A percentile compares a stretch with the other conserved stretches of the same genome.
phyloP scores from a whole-genome alignment of 257 asterid genomes.

The Solanum megistacrolobum region DNA sequence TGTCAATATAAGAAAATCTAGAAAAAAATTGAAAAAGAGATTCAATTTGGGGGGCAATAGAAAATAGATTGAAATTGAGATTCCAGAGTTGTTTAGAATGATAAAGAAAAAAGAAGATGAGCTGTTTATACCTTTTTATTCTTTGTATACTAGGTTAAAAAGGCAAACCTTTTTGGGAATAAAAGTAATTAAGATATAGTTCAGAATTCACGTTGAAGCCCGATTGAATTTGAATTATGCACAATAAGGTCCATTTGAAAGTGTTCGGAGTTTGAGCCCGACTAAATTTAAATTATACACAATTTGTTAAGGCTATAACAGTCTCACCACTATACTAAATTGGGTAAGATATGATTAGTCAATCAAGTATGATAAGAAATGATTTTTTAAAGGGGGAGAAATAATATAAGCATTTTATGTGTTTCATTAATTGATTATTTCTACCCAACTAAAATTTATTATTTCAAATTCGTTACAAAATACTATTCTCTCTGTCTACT shows the following conservation, averaged over 20 bases:
- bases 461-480: not conserved
- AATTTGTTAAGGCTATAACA: too few species aligned
- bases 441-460: not conserved
- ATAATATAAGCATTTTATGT: not conserved
- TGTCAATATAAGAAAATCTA: not conserved
- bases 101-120: not conserved
- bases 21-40: not conserved
- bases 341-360: too few species aligned
- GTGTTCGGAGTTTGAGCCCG: too few species aligned
- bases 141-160: not conserved
- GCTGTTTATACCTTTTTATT: not conserved
- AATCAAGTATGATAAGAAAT: not conserved
- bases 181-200: not conserved
- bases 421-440: too few species aligned
- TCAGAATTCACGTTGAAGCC: too few species aligned
- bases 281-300: too few species aligned
- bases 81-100: not conserved
- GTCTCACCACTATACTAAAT: too few species aligned
- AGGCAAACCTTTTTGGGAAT: not conserved
- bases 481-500: too few species aligned
- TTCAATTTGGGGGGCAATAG: not conserved
- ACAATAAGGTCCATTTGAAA: too few species aligned
- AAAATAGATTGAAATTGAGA: not conserved
- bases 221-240: too few species aligned
- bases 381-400: not conserved